A percentile compares a stretch with the other conserved stretches of the same genome.
These are phyloP conservation scores for Aciculosporium take DNA, from an alignment of 2,329 filamentous ascomycete genomes.

Conservation along the genomic window DNA sequence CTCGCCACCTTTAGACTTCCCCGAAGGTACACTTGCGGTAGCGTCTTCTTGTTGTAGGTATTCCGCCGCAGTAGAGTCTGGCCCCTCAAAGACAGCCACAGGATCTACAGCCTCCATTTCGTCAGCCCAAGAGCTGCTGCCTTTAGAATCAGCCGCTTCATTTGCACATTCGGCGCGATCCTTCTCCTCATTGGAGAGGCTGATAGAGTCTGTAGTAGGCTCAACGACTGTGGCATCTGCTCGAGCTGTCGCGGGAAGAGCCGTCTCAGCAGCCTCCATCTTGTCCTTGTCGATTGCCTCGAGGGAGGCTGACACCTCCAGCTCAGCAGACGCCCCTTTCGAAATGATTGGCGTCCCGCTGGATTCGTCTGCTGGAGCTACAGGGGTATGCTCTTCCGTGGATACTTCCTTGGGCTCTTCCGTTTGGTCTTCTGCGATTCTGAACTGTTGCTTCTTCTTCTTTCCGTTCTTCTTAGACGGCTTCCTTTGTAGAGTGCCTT, in stretches of 20 bases:
- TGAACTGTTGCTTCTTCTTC: not conserved
- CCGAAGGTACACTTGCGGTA: conserved; percentile 22
- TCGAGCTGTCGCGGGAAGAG: conserved; percentile 8
- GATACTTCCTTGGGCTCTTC: not conserved
- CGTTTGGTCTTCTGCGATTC: not conserved
- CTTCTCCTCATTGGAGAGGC: conserved; percentile 1
- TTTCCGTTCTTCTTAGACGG: conserved; percentile 18
- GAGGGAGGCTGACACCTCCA: conserved; percentile 5
- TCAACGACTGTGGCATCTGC: conserved; percentile 3
- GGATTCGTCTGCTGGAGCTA: not conserved
- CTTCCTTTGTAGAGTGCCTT: conserved; percentile 7
- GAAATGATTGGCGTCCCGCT: not conserved
- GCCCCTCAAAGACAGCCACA: not conserved
- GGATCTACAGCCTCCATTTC: conserved; percentile 6
- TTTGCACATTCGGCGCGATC: not conserved
- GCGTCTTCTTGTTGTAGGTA: conserved; percentile 8
- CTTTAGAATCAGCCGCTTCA: not conserved
- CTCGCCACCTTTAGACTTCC: conserved; percentile 27
- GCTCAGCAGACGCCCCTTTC: conserved; percentile 4
- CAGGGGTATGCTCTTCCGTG: not conserved
- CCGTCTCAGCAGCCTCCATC: conserved; percentile 22
- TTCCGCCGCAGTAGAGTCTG: not conserved
- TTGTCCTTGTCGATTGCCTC: conserved; percentile 22
- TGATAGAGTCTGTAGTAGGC: not conserved
- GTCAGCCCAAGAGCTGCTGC: conserved; percentile 8